phyloP scores from a whole-genome alignment of 2,329 filamentous ascomycete species.

The Setomelanomma holmii region DNA sequence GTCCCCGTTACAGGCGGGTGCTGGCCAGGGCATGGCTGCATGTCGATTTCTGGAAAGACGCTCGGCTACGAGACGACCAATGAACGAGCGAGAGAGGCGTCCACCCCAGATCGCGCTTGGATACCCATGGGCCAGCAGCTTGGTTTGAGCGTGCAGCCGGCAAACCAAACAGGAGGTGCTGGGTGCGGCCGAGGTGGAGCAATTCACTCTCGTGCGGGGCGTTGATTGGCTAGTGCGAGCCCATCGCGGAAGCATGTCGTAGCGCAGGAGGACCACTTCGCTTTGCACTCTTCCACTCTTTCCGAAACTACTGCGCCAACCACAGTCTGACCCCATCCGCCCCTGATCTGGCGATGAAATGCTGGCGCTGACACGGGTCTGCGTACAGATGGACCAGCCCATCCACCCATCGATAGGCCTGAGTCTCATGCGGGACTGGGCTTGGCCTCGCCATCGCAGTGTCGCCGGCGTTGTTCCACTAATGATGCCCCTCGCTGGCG shows the following conservation, averaged over 20 bases:
- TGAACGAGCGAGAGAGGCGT: slow-evolving; percentile 19
- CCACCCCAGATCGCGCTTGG: slow-evolving; percentile 45
- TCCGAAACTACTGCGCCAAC: slow-evolving; percentile 42
- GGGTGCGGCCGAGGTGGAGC: slow-evolving; percentile 26
- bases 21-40: slow-evolving; percentile 28
- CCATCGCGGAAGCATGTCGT: slow-evolving; percentile 21
- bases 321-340: slow-evolving; percentile 34
- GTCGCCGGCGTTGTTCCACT: slow-evolving; percentile 29
- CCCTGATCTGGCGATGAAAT: slow-evolving; percentile 31
- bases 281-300: slow-evolving; percentile 25
- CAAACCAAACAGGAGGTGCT: slow-evolving; percentile 36
- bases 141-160: slow-evolving; percentile 40
- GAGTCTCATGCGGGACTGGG: slow-evolving; percentile 23
- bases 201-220: slow-evolving; percentile 6
- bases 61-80: slow-evolving; percentile 34
- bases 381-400: slow-evolving; percentile 23
- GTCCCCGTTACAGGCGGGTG: slow-evolving; percentile 26
- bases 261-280: slow-evolving; percentile 20
- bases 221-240: slow-evolving; percentile 17
- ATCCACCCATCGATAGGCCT: slow-evolving; percentile 14
- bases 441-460: slow-evolving; percentile 20
- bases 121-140: slow-evolving; percentile 37
- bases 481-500: slow-evolving; percentile 30
- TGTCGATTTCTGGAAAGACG: slow-evolving; percentile 45
- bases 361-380: slow-evolving; percentile 25